Conservation (phyloP, 352 stramenopile genomes). For the Pythium scleroteichum region DNA sequence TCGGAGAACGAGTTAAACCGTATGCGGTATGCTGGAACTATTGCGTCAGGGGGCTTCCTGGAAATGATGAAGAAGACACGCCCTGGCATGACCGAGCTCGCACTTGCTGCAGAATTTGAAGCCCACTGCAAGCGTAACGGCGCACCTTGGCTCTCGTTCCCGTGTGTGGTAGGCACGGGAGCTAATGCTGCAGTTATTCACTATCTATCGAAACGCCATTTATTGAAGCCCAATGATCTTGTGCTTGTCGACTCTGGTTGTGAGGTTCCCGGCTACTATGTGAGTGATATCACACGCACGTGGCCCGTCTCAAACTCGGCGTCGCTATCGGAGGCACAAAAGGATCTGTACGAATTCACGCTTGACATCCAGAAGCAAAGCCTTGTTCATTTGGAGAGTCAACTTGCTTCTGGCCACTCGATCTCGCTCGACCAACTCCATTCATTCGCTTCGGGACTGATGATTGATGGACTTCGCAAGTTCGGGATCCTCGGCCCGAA, state of each 20-base stretch:
- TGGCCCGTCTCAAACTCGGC: constrained; percentile 55
- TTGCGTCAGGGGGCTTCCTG: constrained; percentile 64
- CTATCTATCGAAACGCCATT: constrained; percentile 73
- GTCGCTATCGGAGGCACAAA: constrained; percentile 44
- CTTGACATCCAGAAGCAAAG: constrained; percentile 80
- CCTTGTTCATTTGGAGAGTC: constrained; percentile 46
- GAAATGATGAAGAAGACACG: constrained; percentile 75
- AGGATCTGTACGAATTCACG: constrained; percentile 72
- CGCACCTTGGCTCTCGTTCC: constrained; percentile 79
- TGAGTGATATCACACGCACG: constrained; percentile 83
- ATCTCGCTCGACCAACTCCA: constrained; percentile 78
- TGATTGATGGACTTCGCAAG: constrained; percentile 64
- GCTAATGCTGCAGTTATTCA: constrained; percentile 84
- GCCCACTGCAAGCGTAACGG: constrained; percentile 70
- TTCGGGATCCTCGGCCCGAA: constrained; percentile 57
- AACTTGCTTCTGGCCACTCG: constrained; percentile 46
- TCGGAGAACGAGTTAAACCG: constrained; percentile 69
- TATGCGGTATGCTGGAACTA: constrained; percentile 75
- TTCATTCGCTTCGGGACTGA: constrained; percentile 67
- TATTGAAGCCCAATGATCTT: constrained; percentile 62
- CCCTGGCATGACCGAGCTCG: constrained; percentile 70
- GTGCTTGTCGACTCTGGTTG: constrained; percentile 86
- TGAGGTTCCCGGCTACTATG: constrained; percentile 76
- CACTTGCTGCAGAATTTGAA: constrained; percentile 72
- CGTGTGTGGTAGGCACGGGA: constrained; percentile 76